Base-by-base conservation (phyloP, 2,329 filamentous ascomycete genomes). In the Xylariaceae sp. region DNA sequence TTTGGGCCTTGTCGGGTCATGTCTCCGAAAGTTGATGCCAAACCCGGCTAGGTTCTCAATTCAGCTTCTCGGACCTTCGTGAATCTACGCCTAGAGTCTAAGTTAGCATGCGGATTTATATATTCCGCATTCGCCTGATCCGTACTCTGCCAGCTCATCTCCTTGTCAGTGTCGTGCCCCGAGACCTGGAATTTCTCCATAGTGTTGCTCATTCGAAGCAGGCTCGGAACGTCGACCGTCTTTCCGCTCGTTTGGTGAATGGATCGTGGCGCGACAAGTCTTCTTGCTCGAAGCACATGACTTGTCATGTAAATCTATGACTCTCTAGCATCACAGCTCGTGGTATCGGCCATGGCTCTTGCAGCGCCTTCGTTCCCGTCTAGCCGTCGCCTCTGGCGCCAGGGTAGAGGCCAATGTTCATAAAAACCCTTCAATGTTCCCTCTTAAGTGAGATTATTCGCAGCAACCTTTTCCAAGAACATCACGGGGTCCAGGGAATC, bases 21-120 rank as follows among this genome's bases (percentile, higher is more conserved):
- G 52, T 54, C 58, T 66, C 63, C 64, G 63, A 62, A 53, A 60
- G 53, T 53, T 52, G 1, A 32, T 32, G 29, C 19, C 60, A 44
- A 64, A 63, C 46, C 47, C 35, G 62, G 63, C 58, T 64, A 64
- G 63, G 31, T 51, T 35, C 45, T 39, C 27, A 47, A 55, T 56
- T 54, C 57, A 59, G 50, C 51, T 51, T 47, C 51, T 42, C 53
- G 45, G 51, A 39, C 55, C 46, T 19, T 57, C 54, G 51, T 55
- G 49, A 47, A 39, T 41, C 26, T 31, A 30, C 46, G 11, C 41
- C 32, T 39, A 26, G 37, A 45, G 27, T 51, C 47, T 49, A 53
- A 32, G 47, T 51, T 45, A 41, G 40, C 29, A n/a, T 30, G 43
- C 57, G 47, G 55, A 37, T 42, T 19, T 43, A n/a, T 12, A 11